Base-by-base conservation (phyloP, 1,284 basidiomycete species). In the Hymenochaete sp. region DNA sequence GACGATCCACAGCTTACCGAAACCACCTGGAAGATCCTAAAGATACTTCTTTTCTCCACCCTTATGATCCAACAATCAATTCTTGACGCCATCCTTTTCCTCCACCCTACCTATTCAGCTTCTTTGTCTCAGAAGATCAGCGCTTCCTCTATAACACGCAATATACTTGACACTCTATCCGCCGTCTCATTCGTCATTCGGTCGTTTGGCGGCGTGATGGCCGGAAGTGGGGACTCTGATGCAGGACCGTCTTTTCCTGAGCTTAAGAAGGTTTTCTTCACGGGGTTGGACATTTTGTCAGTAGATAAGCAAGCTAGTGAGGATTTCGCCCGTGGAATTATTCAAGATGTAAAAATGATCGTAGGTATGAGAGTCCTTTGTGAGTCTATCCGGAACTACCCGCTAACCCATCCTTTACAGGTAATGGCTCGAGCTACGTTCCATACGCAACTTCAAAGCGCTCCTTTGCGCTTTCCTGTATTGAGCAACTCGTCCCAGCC, bases 111-210 rank as follows among this genome's bases (percentile, higher is more conserved):
- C 40, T 48, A 39, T 49, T 52, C 24, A 21, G 29, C 31, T 40
- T 40, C 29, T 31, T 33, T 13, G 13, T 24, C 41, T 37, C 11
- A 26, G 7, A n/a, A 19, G 32, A 27, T 10, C 14, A 31, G 10
- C 28, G 33, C 24, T 27, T 46, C 43, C 40, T 49, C 48, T 8
- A 53, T 59, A 14, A 67, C 67, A 2, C 67, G 76, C 7, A 64
- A 70, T 2, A 66, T 70, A 2, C 62, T 87, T 0, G 66, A 68
- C 24, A 72, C 70, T 0, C 66, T 85, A 8, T 73, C 70, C 11
- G 72, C 77, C 53, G 63, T 85, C n/a, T 73, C 82, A 0, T 82
- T 82, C 54, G 71, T 85, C 28, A 72, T 86, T 5, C 73, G 79
- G 2, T 74, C 82, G 53, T 86, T 86, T 53, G 83, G 84, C 3